phyloP scores from a whole-genome alignment of 2,329 filamentous ascomycete genomes.

The Aspergillus fischeri region DNA sequence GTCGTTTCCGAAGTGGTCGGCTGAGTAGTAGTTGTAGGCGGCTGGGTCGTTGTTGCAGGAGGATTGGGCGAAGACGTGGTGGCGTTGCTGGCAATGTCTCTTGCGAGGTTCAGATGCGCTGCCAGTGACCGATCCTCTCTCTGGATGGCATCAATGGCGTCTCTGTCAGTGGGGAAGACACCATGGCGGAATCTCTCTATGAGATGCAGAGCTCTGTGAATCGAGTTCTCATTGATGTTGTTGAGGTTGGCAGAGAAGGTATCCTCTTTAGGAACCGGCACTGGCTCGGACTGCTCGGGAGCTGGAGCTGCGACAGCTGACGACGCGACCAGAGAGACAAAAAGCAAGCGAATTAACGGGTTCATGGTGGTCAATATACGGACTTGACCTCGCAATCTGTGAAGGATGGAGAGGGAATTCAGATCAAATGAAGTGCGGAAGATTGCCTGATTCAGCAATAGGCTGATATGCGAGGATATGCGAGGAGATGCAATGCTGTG shows the following conservation, averaged over 20 bases:
- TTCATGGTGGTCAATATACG: conserved; percentile 4
- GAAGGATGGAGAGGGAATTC: neutral
- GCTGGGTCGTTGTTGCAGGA: conserved; percentile 6
- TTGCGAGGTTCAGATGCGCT: conserved; percentile 60
- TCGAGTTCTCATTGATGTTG: conserved; percentile 54
- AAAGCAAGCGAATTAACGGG: conserved; percentile 20
- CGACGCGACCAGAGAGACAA: conserved; percentile 24
- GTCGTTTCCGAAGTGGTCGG: conserved; percentile 7
- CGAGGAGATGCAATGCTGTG: neutral
- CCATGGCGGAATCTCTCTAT: conserved; percentile 64
- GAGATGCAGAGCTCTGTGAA: conserved; percentile 66
- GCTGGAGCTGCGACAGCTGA: conserved; percentile 22
- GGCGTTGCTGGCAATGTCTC: conserved; percentile 42
- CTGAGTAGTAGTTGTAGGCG: conserved; percentile 7
- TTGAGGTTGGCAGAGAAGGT: conserved; percentile 54
- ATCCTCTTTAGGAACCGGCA: conserved; percentile 12
- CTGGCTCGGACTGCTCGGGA: conserved; percentile 9
- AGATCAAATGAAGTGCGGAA: neutral
- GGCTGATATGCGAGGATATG: neutral
- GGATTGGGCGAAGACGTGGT: conserved; percentile 9
- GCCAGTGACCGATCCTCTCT: conserved; percentile 59
- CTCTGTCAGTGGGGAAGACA: conserved; percentile 61
- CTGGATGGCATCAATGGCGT: conserved; percentile 61
- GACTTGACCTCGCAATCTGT: neutral
- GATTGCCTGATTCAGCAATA: neutral